These are phyloP conservation scores for Euphorbia tirucalli DNA, from an alignment of 345 rosid genomes.

Conservation along the genomic window DNA sequence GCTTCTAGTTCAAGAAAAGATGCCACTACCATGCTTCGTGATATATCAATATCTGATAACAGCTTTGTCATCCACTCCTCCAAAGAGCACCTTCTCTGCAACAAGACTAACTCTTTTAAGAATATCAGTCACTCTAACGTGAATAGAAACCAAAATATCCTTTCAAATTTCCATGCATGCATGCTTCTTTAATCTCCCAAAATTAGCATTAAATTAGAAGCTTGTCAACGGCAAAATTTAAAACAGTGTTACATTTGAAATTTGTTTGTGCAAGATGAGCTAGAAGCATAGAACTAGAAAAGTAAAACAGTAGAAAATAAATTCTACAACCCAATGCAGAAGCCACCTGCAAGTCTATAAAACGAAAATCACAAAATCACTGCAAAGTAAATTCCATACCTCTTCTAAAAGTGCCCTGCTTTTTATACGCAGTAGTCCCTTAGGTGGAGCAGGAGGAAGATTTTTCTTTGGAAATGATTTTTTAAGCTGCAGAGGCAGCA, in stretches of 20 bases:
- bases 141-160: not conserved
- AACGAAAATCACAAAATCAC: not conserved
- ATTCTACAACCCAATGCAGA: not conserved
- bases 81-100: slow-evolving; percentile 92
- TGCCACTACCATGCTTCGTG: slow-evolving; percentile 85
- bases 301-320: not conserved
- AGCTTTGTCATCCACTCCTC: slow-evolving; percentile 98
- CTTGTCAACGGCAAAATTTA: not conserved
- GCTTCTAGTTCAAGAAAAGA: slow-evolving; percentile 98
- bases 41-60: slow-evolving; percentile 87
- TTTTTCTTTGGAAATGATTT: slow-evolving; percentile 69
- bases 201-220: not conserved
- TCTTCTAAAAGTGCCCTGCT: slow-evolving; percentile 89
- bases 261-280: not conserved
- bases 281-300: not conserved
- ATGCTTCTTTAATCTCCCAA: not conserved
- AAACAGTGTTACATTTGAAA: not conserved
- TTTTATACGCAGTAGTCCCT: slow-evolving; percentile 88
- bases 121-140: slow-evolving; percentile 25
- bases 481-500: slow-evolving; percentile 59
- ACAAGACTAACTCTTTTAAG: slow-evolving; percentile 48
- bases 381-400: slow-evolving; percentile 43
- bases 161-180: not conserved
- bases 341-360: not conserved
- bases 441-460: slow-evolving; percentile 89